A percentile compares a stretch with the other conserved stretches of the same genome.
Evolutionary conservation across 2,329 filamentous ascomycete genomes (phyloP).

Genomic region (Huntiella savannae): DNA sequence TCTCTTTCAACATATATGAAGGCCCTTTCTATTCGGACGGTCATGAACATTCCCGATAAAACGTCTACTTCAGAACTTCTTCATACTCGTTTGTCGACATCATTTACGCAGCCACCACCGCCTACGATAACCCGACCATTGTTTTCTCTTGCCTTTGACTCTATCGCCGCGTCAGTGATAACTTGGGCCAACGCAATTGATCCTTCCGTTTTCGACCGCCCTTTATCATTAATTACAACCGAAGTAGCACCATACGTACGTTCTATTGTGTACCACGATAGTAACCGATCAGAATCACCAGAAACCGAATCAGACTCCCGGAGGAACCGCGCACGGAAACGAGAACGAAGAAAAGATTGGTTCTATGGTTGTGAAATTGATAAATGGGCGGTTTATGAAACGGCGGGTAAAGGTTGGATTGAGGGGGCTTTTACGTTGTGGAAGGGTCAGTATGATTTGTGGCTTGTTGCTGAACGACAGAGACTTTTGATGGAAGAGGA

Average conservation of each 20-base stretch:
- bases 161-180: conserved; percentile 29
- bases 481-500: not conserved
- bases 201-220: conserved; percentile 60
- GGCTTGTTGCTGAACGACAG: not conserved
- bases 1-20: conserved; percentile 4
- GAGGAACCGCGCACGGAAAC: not conserved
- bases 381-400: not conserved
- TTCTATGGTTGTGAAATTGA: conserved; percentile 3
- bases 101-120: not conserved
- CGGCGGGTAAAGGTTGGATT: conserved; percentile 1
- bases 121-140: conserved; percentile 13
- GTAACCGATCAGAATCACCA: conserved; percentile 25
- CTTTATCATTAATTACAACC: conserved; percentile 41
- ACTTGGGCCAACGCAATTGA: conserved; percentile 24
- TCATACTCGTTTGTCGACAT: not conserved
- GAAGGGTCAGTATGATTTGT: not conserved
- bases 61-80: not conserved
- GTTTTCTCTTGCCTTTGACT: conserved; percentile 33
- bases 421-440: not conserved
- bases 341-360: conserved; percentile 1
- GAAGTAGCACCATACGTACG: conserved; percentile 88
- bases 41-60: too few relatives aligned
- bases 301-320: conserved; percentile 24
- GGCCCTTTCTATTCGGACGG: not conserved
- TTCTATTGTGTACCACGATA: conserved; percentile 60